These are phyloP conservation scores for Hemileia vastatrix DNA, from an alignment of 1,284 basidiomycete species.

Conservation along the genomic window DNA sequence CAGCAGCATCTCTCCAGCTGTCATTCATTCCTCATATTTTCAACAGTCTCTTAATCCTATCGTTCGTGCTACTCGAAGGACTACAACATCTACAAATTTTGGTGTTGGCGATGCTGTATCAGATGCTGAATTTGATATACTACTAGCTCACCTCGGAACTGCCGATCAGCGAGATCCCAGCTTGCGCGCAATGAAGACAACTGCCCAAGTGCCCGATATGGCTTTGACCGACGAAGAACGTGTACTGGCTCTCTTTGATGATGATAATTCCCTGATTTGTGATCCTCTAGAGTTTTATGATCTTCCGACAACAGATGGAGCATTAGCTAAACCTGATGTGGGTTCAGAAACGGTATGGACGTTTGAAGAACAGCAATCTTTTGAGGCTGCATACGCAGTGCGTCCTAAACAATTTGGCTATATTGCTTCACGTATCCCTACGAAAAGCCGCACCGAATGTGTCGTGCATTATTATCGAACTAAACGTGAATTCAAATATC, in stretches of 20 bases:
- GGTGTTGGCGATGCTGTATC: constrained; percentile 22
- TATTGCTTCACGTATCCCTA: constrained; percentile 15
- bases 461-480: constrained; percentile 23
- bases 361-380: constrained; percentile 16
- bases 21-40: neutral
- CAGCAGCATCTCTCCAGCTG: neutral
- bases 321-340: neutral
- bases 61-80: constrained; percentile 16
- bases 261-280: constrained; percentile 8
- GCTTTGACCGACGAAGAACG: constrained; percentile 8
- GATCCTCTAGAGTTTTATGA: constrained; percentile 21
- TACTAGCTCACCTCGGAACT: constrained; percentile 21
- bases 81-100: constrained; percentile 15
- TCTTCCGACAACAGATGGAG: neutral
- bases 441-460: constrained; percentile 22
- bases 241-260: neutral
- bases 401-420: constrained; percentile 25
- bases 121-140: constrained; percentile 22
- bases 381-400: constrained; percentile 9
- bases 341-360: constrained; percentile 9
- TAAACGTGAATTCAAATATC: constrained; percentile 15
- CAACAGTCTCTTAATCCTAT: neutral
- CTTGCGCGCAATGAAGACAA: constrained; percentile 20
- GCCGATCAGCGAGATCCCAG: constrained; percentile 22
- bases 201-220: constrained; percentile 20